A percentile compares a stretch with the other conserved stretches of the same genome.
Conservation (phyloP, 768 basidiomycete species). For the Serendipita indica region DNA sequence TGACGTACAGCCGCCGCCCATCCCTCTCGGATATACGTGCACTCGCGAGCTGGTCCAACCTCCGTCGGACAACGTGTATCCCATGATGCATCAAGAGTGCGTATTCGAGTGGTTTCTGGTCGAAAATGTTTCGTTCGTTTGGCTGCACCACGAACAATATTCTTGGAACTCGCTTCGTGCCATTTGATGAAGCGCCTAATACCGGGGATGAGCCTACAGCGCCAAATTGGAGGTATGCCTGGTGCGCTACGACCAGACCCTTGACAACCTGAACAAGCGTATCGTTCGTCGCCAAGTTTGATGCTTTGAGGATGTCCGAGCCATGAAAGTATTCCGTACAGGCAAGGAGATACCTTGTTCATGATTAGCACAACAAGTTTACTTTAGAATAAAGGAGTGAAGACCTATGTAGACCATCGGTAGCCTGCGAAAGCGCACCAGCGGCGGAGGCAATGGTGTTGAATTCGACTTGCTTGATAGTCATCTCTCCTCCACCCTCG, state of each 20-base stretch:
- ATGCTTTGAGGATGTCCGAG: slow-evolving; percentile 35
- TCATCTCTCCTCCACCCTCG: slow-evolving; percentile 22
- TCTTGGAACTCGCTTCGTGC: too few species aligned
- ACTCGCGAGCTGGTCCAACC: slow-evolving; percentile 53
- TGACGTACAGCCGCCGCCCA: too few species aligned
- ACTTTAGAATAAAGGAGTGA: neutral
- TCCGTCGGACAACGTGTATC: slow-evolving; percentile 61
- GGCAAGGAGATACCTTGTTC: slow-evolving; percentile 53
- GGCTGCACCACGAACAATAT: slow-evolving; percentile 81
- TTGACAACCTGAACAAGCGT: slow-evolving; percentile 52
- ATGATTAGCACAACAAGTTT: neutral
- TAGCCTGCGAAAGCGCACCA: slow-evolving; percentile 56
- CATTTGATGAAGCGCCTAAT: neutral
- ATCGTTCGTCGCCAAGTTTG: slow-evolving; percentile 59
- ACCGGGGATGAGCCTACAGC: neutral
- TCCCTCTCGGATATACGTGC: too few species aligned
- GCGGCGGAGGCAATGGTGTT: slow-evolving; percentile 93
- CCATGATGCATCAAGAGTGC: slow-evolving; percentile 69
- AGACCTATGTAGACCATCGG: slow-evolving; percentile 64
- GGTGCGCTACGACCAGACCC: slow-evolving; percentile 70
- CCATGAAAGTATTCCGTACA: slow-evolving; percentile 52
- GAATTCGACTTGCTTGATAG: slow-evolving; percentile 91
- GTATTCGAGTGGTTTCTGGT: slow-evolving; percentile 81
- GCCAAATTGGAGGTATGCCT: slow-evolving; percentile 49
- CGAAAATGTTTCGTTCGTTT: slow-evolving; percentile 85